Conservation (phyloP, 2,329 filamentous ascomycete species). For the Microsporum canis region DNA sequence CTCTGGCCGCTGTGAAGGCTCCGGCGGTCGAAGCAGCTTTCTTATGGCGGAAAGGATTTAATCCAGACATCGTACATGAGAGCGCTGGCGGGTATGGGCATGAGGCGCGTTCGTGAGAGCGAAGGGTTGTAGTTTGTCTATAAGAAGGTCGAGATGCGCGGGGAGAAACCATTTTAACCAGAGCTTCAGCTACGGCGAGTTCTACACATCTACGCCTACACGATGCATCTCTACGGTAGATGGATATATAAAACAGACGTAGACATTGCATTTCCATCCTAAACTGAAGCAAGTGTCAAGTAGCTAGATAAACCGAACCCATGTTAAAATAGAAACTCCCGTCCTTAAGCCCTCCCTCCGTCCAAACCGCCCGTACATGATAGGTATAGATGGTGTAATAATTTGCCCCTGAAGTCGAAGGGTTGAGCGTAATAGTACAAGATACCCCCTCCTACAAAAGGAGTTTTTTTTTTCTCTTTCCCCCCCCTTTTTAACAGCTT, state of each 20-base stretch:
- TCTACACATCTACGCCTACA: no score
- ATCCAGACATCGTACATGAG: conserved; percentile 35
- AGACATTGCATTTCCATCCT: not conserved
- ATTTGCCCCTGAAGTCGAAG: not conserved
- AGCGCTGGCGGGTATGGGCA: not conserved
- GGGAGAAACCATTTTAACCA: no score
- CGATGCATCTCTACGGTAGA: no score
- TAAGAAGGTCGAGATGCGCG: not conserved
- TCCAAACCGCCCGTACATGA: not conserved
- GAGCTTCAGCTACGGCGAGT: no score
- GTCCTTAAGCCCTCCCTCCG: not conserved
- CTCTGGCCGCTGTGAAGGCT: not conserved
- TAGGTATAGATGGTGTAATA: not conserved
- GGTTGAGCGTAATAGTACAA: not conserved
- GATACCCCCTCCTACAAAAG: not conserved
- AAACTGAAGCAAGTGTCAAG: not conserved
- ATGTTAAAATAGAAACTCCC: not conserved
- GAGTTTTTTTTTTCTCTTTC: not conserved
- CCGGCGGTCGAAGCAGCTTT: conserved; percentile 21
- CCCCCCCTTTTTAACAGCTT: conserved; percentile 16
- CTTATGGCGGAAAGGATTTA: conserved; percentile 42
- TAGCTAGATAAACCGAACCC: not conserved
- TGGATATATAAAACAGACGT: no score
- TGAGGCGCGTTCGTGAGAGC: not conserved
- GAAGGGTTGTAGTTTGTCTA: not conserved